A percentile compares a stretch with the other conserved stretches of the same genome.
Conservation (phyloP, 768 basidiomycete species). For the Suillus clintonianus region DNA sequence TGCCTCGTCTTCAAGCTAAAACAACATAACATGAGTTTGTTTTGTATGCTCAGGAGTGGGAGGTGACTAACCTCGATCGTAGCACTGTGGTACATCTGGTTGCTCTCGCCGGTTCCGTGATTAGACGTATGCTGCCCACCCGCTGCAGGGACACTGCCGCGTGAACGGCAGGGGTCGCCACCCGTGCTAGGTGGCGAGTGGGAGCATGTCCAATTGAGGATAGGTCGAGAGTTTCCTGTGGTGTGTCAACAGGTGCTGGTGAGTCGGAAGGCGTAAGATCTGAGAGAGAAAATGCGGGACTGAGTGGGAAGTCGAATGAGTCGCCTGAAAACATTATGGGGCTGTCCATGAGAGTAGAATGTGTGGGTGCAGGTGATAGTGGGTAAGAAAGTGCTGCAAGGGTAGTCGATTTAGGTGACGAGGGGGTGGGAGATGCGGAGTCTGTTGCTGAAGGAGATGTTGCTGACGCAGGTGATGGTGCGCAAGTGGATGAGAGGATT, state of each 20-base stretch:
- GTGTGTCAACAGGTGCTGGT: slow-evolving; percentile 22
- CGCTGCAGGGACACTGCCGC: slow-evolving; percentile 88
- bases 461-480: slow-evolving; percentile 23
- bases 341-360: slow-evolving; percentile 39
- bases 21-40: slow-evolving; percentile 20
- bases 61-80: slow-evolving; percentile 37
- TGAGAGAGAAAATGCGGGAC: slow-evolving; percentile 37
- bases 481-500: slow-evolving; percentile 18
- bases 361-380: slow-evolving; percentile 44
- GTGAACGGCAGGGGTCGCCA: slow-evolving; percentile 71
- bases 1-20: slow-evolving; percentile 51
- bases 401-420: slow-evolving; percentile 25
- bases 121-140: slow-evolving; percentile 58
- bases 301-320: slow-evolving; percentile 37
- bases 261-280: slow-evolving; percentile 38
- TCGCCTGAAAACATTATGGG: slow-evolving; percentile 27
- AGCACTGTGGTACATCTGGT: slow-evolving; percentile 16
- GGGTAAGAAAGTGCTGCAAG: slow-evolving; percentile 36
- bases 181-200: slow-evolving; percentile 99
- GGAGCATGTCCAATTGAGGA: slow-evolving; percentile 46
- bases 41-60: slow-evolving; percentile 18
- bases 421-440: slow-evolving; percentile 24
- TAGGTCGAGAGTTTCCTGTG: slow-evolving; percentile 31
- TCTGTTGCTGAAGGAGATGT: slow-evolving; percentile 24
- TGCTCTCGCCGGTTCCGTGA: slow-evolving; percentile 24